Percentiles rank a stretch among this genome's conserved stretches.
phyloP scores from a whole-genome alignment of 176 grass and related monocot species.

The barley (Hordeum vulgare) region MorexV3_pseudomolecules_assembly NC_058523.1:305213279-305213778 shows the following conservation, averaged over 20 bases:
- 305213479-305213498: conserved; percentile 22
- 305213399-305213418: conserved; percentile 17
- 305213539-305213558: conserved; percentile 21
- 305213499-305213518: conserved; percentile 40
- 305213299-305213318: too few species aligned
- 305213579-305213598: conserved; percentile 87
- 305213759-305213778: not conserved
- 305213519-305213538: conserved; percentile 22
- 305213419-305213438: conserved; percentile 32
- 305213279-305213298: too few species aligned
- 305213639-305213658: conserved; percentile 46
- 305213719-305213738: not conserved
- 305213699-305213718: not conserved
- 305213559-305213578: conserved; percentile 67
- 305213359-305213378: conserved; percentile 1
- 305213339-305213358: too few species aligned
- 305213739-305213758: not conserved
- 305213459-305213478: conserved; percentile 11
- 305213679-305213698: conserved; percentile 57
- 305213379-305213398: conserved; percentile 21
- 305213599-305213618: conserved; percentile 56
- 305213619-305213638: conserved; percentile 59
- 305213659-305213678: conserved; percentile 65
- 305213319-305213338: too few species aligned
- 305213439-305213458: conserved; percentile 27